Conservation (phyloP, 2,329 filamentous ascomycete genomes). For the Helminthosporium solani region DNA sequence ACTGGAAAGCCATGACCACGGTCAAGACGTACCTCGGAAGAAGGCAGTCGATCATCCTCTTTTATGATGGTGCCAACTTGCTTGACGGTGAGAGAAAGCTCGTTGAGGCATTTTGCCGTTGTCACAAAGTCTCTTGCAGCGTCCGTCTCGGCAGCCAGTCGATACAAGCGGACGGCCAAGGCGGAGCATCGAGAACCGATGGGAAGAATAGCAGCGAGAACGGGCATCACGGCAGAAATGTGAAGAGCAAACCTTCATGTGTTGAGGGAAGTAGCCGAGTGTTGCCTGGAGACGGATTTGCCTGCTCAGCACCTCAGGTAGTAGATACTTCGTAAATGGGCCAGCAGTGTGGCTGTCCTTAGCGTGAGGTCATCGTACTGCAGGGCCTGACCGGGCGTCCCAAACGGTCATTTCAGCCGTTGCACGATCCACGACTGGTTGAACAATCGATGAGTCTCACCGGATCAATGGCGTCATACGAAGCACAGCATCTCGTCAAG, state of each 20-base stretch:
- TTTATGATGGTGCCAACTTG: constrained; percentile 41
- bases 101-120: constrained; percentile 38
- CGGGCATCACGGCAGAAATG: constrained; percentile 27
- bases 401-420: neutral
- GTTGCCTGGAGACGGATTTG: neutral
- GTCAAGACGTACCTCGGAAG: constrained; percentile 30
- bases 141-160: constrained; percentile 25
- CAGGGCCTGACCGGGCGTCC: neutral
- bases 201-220: constrained; percentile 38
- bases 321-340: no score
- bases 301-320: no score
- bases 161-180: constrained; percentile 38
- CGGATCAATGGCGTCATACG: no score
- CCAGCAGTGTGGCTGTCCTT: neutral
- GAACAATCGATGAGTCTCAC: neutral
- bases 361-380: constrained; percentile 9
- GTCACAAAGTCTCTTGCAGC: constrained; percentile 28
- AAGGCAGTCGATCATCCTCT: constrained; percentile 41
- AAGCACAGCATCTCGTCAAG: no score
- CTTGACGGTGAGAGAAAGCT: constrained; percentile 39
- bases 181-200: constrained; percentile 35
- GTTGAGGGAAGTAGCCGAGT: neutral
- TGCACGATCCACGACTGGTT: constrained; percentile 1
- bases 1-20: no score
- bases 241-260: neutral